Evolutionary conservation across 225 moss, liverwort and hornwort genomes (phyloP), one percentile per base, ranked within the genome.

Genomic region (Physcomitrium patens): DNA sequence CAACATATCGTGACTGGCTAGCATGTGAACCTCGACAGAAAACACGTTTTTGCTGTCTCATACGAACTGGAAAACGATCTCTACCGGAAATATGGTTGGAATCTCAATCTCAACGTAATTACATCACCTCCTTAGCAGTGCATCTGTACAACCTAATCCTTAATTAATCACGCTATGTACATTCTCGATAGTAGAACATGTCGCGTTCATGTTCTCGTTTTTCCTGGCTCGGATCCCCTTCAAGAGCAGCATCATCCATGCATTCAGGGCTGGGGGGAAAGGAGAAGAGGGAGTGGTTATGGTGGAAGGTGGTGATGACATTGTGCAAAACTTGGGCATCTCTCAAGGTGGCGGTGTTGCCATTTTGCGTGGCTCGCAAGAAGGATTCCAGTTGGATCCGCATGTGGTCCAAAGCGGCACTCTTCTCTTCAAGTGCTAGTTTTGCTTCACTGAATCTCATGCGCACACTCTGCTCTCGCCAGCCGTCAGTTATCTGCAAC

Each of bases 401-500:
- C 68, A 94, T 81, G 63, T 73, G 57, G 56, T 94, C 96, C 16
- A 96, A 73, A 6, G 83, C 78, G 63, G 82, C 84, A 50, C 82
- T 81, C 79, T 89, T 96, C 60, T 86, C 86, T 85, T 91, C 94
- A 10, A 96, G 85, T 13, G 89, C 90, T 27, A 91, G 66, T 28
- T 85, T 88, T 5, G 96, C 96, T 76, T 96, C 96, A 15, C 87
- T 64, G 16, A 96, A 84, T 77, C 92, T 96, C 96, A 96, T 94
- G 69, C 91, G 94, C 13, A 96, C 94, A 50, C 96, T 83, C 72
- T 96, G 94, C 80, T 97, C 96, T 63, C 94, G 81, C 89, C 87
- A 92, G 28, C 86, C 90, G 81, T 97, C 92, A 9, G 96, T 92
- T 48, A 87, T 76, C 84, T 97, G 94, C 64, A 97, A 73, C 94